Conservation (phyloP, 2,329 filamentous ascomycete genomes). For the Botrytis pseudocinerea region DNA sequence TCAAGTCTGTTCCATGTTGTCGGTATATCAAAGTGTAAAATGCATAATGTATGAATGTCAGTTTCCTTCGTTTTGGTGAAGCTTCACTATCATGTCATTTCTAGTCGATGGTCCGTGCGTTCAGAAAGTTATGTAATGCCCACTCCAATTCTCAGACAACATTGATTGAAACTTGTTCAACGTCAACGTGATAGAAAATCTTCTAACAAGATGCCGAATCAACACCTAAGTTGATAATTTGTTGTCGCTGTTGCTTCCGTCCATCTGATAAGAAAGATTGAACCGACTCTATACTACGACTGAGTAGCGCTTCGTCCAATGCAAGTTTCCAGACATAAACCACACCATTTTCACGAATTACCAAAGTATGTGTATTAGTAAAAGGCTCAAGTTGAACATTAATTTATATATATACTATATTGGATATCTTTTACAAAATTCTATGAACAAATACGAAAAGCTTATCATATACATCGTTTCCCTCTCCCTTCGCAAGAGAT, state of each 20-base stretch:
- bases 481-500: neutral
- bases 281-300: neutral
- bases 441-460: no score
- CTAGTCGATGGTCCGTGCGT: neutral
- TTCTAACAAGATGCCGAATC: neutral
- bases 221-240: neutral
- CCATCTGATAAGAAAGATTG: neutral
- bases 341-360: neutral
- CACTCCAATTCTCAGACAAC: neutral
- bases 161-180: neutral
- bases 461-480: neutral
- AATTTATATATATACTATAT: neutral
- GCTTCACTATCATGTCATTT: neutral
- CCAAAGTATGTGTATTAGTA: neutral
- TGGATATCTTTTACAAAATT: neutral
- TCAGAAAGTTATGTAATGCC: neutral
- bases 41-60: neutral
- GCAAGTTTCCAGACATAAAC: neutral
- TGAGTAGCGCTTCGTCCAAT: neutral
- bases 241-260: neutral
- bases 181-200: neutral
- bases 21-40: neutral
- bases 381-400: neutral
- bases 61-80: no score
- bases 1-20: neutral